phyloP scores from a whole-genome alignment of 2,329 filamentous ascomycete genomes.

The Alternaria novae-zelandiae region DNA sequence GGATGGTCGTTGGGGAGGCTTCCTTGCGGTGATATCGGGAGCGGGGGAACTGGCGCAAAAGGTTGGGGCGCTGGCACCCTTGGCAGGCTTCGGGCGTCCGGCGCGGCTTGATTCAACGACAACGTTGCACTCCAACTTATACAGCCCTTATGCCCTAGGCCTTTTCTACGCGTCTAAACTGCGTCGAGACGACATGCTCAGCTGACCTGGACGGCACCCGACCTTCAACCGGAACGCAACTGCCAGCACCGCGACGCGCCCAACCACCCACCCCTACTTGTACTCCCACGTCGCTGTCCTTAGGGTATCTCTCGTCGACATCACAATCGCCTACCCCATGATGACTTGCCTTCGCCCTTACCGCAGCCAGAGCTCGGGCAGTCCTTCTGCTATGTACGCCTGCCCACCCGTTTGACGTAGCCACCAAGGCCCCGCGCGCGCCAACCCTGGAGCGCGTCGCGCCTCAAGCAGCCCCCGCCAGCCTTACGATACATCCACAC shows the following conservation, averaged over 20 bases:
- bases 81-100: too few species aligned
- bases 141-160: conserved; percentile 18
- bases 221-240: conserved; percentile 14
- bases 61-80: neutral
- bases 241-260: conserved; percentile 32
- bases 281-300: neutral
- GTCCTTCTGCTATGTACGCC: neutral
- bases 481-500: neutral
- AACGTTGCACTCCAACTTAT: neutral
- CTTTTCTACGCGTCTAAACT: conserved; percentile 14
- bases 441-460: too few species aligned
- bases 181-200: conserved; percentile 24
- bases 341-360: neutral
- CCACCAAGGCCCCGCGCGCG: neutral
- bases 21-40: too few species aligned
- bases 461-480: neutral
- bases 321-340: neutral
- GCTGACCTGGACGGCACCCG: conserved; percentile 15
- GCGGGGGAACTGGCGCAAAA: neutral
- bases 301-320: too few species aligned
- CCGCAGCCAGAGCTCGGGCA: neutral
- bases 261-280: conserved; percentile 8
- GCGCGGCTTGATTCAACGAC: neutral
- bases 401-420: neutral
- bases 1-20: conserved; percentile 65